These are phyloP conservation scores for Sporothrix phasma DNA, from an alignment of 2,329 filamentous ascomycete species.

Conservation along the genomic window DNA sequence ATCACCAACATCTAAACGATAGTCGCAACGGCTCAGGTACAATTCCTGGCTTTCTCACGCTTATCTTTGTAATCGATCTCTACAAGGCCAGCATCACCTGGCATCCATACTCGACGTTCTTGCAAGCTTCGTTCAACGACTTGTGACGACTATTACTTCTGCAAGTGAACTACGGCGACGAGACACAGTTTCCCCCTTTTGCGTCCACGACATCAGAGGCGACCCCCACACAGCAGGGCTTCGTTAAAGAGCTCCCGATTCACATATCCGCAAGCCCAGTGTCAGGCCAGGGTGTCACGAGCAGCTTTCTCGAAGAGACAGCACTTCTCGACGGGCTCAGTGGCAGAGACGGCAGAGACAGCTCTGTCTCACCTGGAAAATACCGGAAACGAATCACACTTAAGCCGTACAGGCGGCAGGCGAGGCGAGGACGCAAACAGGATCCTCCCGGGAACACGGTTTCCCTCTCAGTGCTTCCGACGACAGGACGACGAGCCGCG, in stretches of 20 bases:
- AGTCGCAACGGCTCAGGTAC: not conserved
- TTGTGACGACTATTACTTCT: not conserved
- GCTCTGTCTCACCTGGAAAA: not conserved
- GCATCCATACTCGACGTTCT: not conserved
- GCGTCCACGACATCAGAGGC: not conserved
- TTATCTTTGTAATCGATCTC: not conserved
- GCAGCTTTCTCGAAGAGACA: not conserved
- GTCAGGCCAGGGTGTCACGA: not conserved
- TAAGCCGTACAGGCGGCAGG: not conserved
- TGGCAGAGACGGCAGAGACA: not conserved
- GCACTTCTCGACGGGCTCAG: not conserved
- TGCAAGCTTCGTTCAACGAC: not conserved
- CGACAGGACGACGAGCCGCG: not conserved
- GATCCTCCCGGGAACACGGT: not conserved
- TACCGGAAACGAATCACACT: not conserved
- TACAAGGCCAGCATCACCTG: not conserved
- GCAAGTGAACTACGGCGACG: not conserved
- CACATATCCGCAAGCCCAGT: not conserved
- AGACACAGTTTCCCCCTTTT: not conserved
- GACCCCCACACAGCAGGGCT: not conserved
- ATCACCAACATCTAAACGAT: not conserved
- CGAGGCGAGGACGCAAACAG: not conserved
- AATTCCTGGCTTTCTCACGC: not conserved
- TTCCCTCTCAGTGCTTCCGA: not conserved
- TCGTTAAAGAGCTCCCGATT: not conserved